Base-by-base conservation (phyloP, 176 grass and related monocot species). In the Carex littledalei region DNA sequence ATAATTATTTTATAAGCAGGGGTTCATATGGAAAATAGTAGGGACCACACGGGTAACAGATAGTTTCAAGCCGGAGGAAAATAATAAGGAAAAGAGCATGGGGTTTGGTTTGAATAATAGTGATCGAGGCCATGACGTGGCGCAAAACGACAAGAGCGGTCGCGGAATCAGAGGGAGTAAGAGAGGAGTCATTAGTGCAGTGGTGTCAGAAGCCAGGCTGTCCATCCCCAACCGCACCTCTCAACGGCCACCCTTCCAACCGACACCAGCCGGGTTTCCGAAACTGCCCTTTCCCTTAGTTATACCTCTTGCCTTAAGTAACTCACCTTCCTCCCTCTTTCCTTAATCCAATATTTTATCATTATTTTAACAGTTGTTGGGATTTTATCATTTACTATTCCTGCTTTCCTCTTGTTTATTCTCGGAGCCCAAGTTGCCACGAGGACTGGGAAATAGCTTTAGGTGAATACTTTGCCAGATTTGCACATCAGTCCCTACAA, bases 81-180 rank as follows among this genome's bases (percentile, higher is more conserved):
- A 18, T 52, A 78, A 52, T 32, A 21, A 20, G 22, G 65, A 63
- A 67, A 56, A 9, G 24, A 31, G 21, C 4, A 54, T 55, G 26
- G 50, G 24, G 14, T 45, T 45, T 45, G 43, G 20, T 78, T 77
- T 78, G 52, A 78, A 78, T 78, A 78, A 56, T 78, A 53, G 6
- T 15, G 50, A 78, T 78, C 5, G 22, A 55, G 63, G n/a, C 4
- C 32, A 20, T 70, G 75, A 81, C 64, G 63, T 85, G 87, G 87
- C 63, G 62, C 24, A 43, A 63, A 79, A 71, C 63, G 76, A 85
- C 83, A 89, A 81, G 32, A 31, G 32, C 62, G 64, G 87, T 88
- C 82, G 81, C 87, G 87, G 73, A 88, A 88, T 88, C 59, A 69
- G 87, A 88, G 73, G 87, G 73, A 43, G 70, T 50, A 56, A 45